Base-by-base conservation (phyloP, 345 rosid genomes). In the Aquilaria yunnanensis region DNA sequence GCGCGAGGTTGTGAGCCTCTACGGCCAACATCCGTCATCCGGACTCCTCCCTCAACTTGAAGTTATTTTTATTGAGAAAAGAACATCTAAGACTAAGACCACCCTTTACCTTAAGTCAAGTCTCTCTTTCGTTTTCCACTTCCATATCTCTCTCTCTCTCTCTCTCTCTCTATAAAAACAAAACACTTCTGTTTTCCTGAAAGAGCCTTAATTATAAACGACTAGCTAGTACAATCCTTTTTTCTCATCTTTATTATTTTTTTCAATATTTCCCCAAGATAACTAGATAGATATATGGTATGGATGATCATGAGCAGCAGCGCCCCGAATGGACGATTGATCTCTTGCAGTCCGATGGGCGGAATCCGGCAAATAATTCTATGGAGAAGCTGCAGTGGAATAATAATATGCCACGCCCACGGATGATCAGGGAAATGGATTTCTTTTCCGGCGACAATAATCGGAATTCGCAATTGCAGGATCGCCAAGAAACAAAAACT, bases 371-470 rank as follows among this genome's bases (percentile, higher is more conserved):
- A 16, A 56, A 23, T 23, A 76, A 63, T 47, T 74, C 70, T 41
- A 23, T 23, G 23, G 23, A 23, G 62, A 49, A 54, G 60, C 61
- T 5, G 43, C 43, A 37, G 43, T 4, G 43, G 43, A 2, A 3
- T 9, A 37, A 37, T 37, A 37, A 23, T 23, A 23, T 23, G 23
- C 23, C 23, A 23, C 23, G 23, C 23, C 23, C 23, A 23, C 69
- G 77, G 41, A 67, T 68, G 31, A 83, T 86, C 70, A 76, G 80
- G 76, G 96, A 90, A 78, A 69, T 87, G 60, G 97, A 93, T 78
- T 93, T 93, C 90, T 93, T 93, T 54, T 82, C 91, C 0, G 48
- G 43, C 5, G 43, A 37, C 8, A 23, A 23, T 23, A 23, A 1
- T 23, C 23, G 59, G 3, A 74, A 65, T 37, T 70, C 56, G 52